Evolutionary conservation across 306 rosid genomes (phyloP).

Genomic region (Malus orientalis): DNA sequence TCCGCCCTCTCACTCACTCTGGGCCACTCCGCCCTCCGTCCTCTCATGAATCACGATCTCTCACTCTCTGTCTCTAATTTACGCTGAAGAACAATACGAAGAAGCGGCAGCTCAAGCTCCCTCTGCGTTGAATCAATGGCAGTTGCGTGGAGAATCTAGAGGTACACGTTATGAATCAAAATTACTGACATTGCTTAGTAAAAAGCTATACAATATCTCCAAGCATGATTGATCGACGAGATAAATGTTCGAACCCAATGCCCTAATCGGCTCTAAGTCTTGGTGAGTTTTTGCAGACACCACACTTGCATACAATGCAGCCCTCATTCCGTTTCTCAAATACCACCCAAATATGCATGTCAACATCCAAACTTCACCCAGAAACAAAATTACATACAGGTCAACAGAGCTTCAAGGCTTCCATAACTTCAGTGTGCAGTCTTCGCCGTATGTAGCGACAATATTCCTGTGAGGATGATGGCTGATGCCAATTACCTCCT

Average conservation of each 20-base stretch:
- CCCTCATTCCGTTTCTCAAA: not conserved
- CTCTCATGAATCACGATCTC: too few species aligned
- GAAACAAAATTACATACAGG: not conserved
- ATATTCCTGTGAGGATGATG: conserved; percentile 99
- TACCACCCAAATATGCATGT: not conserved
- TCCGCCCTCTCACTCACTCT: too few species aligned
- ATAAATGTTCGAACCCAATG: not conserved
- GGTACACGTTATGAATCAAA: not conserved
- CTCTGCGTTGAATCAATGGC: too few species aligned
- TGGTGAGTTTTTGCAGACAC: not conserved
- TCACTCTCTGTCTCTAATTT: too few species aligned
- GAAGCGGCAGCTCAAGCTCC: too few species aligned
- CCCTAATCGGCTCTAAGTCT: not conserved
- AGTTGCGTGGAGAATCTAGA: too few species aligned
- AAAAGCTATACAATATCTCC: not conserved
- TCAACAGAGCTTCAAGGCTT: conserved; percentile 50
- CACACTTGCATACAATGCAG: not conserved
- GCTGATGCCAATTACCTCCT: conserved; percentile 81
- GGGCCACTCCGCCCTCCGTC: too few species aligned
- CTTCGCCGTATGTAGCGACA: conserved; percentile 78
- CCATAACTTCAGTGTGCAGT: conserved; percentile 92
- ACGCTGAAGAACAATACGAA: too few species aligned
- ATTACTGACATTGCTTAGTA: not conserved
- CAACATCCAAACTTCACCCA: not conserved
- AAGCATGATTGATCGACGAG: not conserved